Base-by-base conservation (phyloP, 192 early-diverging fungal genomes). In the Diversispora eburnea region DNA sequence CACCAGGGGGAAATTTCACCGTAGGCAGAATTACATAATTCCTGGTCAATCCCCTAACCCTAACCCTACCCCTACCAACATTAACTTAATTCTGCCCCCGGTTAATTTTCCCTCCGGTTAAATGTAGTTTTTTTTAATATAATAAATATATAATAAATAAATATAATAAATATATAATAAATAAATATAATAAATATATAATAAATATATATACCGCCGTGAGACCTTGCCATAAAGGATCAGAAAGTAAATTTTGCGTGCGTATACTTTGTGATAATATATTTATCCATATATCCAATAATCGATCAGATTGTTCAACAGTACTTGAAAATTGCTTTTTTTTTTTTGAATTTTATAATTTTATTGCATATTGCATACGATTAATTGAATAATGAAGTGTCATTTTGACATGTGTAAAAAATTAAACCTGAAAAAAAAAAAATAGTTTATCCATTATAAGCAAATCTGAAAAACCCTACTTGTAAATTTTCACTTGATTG, bases 221-320 rank as follows among this genome's bases (percentile, higher is more conserved):
- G 12, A 56, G 39, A 42, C 80, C 80, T 52, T 79, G 73, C 80
- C 77, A 82, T 60, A 45, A 77, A 41, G 76, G 77, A 56, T 82
- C 74, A 20, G 72, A 61, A n/a, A 82, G 39, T 17, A 82, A 42
- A 13, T 75, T 67, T 25, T 78, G 75, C 2, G 74, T 82, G 25
- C 79, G 80, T 41, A 77, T 72, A 17, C 77, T 69, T 47, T 82
- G 80, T 8, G 80, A 79, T 7, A 82, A 57, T 15, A 82, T 74
- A 19, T 76, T 74, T 47, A 82, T 77, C 80, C 77, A 82, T 77
- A 82, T 73, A 48, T 82, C 80, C 70, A 82, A 56, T 52, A 82
- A 57, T 58, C 75, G 74, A 55, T 82, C 78, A 12, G 80, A 79
- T 58, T 82, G 75, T 39, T 82, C 77, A 22, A 78, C 74, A 5